Evolutionary conservation across 192 early-diverging fungal species (phyloP).

Genomic region (Backusella morwellensis): DNA sequence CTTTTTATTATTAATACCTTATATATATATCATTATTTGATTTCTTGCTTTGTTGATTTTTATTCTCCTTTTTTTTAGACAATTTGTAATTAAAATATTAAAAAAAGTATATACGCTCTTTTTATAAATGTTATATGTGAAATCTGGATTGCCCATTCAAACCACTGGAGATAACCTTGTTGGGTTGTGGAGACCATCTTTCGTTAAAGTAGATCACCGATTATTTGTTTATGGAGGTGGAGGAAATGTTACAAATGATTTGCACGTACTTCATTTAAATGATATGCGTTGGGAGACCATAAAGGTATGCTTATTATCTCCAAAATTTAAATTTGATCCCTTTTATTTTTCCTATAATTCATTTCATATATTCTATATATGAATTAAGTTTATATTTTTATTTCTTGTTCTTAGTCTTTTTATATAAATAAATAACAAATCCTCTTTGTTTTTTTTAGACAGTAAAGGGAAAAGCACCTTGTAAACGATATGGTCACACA

Average conservation of each 20-base stretch:
- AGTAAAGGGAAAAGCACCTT: conserved; percentile 49
- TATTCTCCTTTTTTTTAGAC: not conserved
- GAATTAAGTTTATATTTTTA: not conserved
- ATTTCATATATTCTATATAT: not conserved
- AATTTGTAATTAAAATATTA: not conserved
- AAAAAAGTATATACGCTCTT: not conserved
- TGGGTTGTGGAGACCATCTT: conserved; percentile 55
- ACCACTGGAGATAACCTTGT: conserved; percentile 56
- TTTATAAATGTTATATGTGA: conserved; percentile 18
- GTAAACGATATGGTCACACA: conserved; percentile 58
- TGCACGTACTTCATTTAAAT: conserved; percentile 48
- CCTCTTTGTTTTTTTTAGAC: conserved; percentile 6
- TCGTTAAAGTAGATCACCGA: conserved; percentile 49
- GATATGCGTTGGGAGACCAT: conserved; percentile 54
- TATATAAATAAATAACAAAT: not conserved
- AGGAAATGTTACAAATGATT: conserved; percentile 57
- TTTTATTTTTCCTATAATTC: not conserved
- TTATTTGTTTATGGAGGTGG: conserved; percentile 57
- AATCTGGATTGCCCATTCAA: conserved; percentile 41
- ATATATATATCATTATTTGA: not conserved
- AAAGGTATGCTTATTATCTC: conserved; percentile 26
- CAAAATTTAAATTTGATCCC: conserved; percentile 5
- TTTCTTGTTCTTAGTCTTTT: not conserved
- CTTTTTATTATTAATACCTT: not conserved
- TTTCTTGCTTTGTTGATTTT: not conserved